A percentile compares a stretch with the other conserved stretches of the same genome.
These are phyloP conservation scores for Nemania bipapillata DNA, from an alignment of 2,329 filamentous ascomycete genomes.

Conservation along the genomic window DNA sequence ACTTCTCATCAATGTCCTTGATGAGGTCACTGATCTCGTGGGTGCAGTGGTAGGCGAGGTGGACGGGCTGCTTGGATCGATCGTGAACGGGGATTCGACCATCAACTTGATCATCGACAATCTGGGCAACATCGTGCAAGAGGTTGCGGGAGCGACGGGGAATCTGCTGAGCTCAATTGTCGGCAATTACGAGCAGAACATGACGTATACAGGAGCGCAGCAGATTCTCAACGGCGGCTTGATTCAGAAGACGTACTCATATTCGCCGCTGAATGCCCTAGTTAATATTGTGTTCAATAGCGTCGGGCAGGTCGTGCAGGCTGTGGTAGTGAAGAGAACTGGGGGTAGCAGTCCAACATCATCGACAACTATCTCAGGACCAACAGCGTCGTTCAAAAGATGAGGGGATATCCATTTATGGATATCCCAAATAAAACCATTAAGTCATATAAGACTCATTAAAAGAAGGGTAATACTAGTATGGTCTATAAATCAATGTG, in stretches of 20 bases:
- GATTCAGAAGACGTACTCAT: constrained; percentile 62
- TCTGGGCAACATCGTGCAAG: constrained; percentile 71
- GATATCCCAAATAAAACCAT: too few species aligned
- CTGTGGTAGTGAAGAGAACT: constrained; percentile 48
- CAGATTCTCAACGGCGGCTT: constrained; percentile 49
- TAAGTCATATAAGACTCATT: background rate
- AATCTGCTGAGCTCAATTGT: constrained; percentile 63
- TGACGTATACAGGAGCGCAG: constrained; percentile 61
- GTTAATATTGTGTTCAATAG: constrained; percentile 64
- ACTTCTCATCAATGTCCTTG: constrained; percentile 66
- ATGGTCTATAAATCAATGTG: background rate
- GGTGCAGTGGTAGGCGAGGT: constrained; percentile 66
- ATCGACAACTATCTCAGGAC: constrained; percentile 24
- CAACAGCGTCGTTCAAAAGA: constrained; percentile 7
- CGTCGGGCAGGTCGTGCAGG: constrained; percentile 62
- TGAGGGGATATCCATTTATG: background rate
- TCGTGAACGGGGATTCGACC: constrained; percentile 65
- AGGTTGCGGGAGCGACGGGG: constrained; percentile 61
- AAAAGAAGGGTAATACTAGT: background rate
- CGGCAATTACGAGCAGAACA: constrained; percentile 67
- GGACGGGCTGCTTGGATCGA: constrained; percentile 67
- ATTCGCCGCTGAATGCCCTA: constrained; percentile 59
- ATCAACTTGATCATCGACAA: constrained; percentile 70
- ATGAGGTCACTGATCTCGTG: constrained; percentile 64
- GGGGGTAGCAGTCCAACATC: constrained; percentile 36